Base-by-base conservation (phyloP, 164 flowering plant species). In the Piper betle region DNA sequence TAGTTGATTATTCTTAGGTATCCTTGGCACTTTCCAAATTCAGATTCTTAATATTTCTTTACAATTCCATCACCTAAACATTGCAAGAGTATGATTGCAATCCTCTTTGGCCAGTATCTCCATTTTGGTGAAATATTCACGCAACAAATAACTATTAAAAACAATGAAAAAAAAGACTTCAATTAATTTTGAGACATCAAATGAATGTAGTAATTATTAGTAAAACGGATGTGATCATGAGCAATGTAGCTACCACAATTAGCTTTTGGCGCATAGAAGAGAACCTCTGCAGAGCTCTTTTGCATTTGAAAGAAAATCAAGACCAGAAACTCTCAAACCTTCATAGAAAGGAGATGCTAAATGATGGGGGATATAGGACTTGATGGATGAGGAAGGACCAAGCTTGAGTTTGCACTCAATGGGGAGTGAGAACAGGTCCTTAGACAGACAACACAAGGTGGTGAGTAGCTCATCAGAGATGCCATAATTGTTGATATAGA, bases 51-150 rank as follows among this genome's bases (percentile, higher is more conserved):
- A 63, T 68, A 81, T 52, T 79, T 73, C 46, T 52, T 69, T 40
- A 73, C 81, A 50, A 72, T 70, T 41, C 71, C 80, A n/a, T 78
- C 75, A 46, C 88, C 92, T 60, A 91, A 61, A 63, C 76, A 70
- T 80, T 43, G 73, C 65, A 91, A 65, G 12, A 88, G 38, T 20
- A 72, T 59, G 68, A 76, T 62, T n/a, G 74, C 54, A 53, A 84
- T 75, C 57, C 60, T 77, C 77, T n/a, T 71, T 77, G 1, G 92
- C 85, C 57, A 91, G 61, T 6, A 75, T 71, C 43, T 71, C 65
- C 95, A 88, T 88, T 72, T 72, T 81, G 74, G 58, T 75, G 15
- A 96, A 91, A 71, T 84, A 91, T 39, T 88, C 94, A 71, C 81
- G 69, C 62, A 88, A 60, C 68, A 72, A 59, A 66, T 87, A 87